Evolutionary conservation across 257 asterid species (phyloP), one percentile per base, ranked within the genome.

Genomic region (Solanum acaule): DNA sequence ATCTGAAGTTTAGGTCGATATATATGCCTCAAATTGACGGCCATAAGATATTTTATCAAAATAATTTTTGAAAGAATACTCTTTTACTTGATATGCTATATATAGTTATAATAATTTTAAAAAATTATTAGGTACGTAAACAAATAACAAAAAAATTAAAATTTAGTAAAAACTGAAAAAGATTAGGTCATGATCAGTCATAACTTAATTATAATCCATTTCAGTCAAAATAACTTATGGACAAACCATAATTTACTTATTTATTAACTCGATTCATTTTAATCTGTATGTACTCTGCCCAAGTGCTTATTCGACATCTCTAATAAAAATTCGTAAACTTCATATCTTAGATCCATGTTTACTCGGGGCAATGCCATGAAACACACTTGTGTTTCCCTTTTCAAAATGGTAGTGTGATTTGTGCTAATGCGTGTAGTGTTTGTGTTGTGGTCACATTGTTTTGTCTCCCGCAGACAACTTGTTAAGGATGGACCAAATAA

Each of bases 221-320:
- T 67, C 20, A 11, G 0, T 3, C 35, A 67, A 67, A n/a, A 5
- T 67, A 67, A 25, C 18, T 5, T 25, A 25, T 25, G 9, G 10
- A 6, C 20, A 5, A 0, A 25, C 0, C 34, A 67, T 67, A 65
- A 65, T 0, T 65, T n/a, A 0, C 16, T 65, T n/a, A 65, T n/a
- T n/a, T 65, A n/a, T 65, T 10, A 11, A n/a, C 4, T 61, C 31
- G 1, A 0, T 10, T 65, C 1, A 5, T n/a, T 65, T 65, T 65
- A 68, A 25, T 27, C 0, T 1, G 2, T 0, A 0, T 27, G 3
- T 27, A 13, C 13, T 27, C 35, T 0, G 20, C 10, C 1, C 35
- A 68, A 3, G 1, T 1, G 0, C 11, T 14, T 27, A 6, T 68
- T 6, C 4, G 0, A 27, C 1, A 27, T 0, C 8, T 6, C 2